Evolutionary conservation across 768 basidiomycete species (phyloP).

Genomic region (Paxillus involutus): DNA sequence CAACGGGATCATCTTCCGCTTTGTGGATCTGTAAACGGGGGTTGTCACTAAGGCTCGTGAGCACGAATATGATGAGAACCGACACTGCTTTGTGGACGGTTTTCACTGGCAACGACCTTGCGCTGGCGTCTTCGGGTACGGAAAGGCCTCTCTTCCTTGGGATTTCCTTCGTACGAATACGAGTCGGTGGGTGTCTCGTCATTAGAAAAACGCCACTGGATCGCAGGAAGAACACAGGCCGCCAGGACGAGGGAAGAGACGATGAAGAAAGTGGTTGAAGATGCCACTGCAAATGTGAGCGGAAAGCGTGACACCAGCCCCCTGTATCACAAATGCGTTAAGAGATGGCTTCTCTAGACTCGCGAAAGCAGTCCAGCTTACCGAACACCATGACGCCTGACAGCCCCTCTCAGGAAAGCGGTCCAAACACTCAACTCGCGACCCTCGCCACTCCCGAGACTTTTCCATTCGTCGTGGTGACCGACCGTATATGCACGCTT

Average conservation of each 20-base stretch:
- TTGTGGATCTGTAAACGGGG: conserved; percentile 22
- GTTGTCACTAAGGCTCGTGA: conserved; percentile 7
- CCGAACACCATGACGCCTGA: conserved; percentile 72
- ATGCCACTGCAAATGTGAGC: conserved; percentile 48
- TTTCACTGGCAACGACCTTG: conserved; percentile 19
- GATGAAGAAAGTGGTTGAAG: conserved; percentile 45
- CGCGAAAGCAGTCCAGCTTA: conserved; percentile 31
- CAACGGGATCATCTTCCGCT: conserved; percentile 26
- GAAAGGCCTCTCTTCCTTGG: conserved; percentile 20
- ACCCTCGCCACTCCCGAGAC: conserved; percentile 64
- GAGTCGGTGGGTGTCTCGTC: conserved; percentile 11
- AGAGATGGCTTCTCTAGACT: background rate
- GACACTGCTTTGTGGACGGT: conserved; percentile 21
- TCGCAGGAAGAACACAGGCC: conserved; percentile 51
- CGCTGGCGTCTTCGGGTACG: conserved; percentile 30
- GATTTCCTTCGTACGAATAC: background rate
- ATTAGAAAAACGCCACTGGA: conserved; percentile 25
- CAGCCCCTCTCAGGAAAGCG: conserved; percentile 59
- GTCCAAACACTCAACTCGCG: conserved; percentile 70
- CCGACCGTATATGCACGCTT: background rate
- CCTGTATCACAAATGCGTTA: conserved; percentile 34
- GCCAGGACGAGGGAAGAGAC: conserved; percentile 48
- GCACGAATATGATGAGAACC: conserved; percentile 7
- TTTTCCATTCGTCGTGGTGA: conserved; percentile 61
- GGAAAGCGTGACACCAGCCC: conserved; percentile 74